Conservation (phyloP, 768 basidiomycete genomes). For the Pleurotus tuoliensis region DNA sequence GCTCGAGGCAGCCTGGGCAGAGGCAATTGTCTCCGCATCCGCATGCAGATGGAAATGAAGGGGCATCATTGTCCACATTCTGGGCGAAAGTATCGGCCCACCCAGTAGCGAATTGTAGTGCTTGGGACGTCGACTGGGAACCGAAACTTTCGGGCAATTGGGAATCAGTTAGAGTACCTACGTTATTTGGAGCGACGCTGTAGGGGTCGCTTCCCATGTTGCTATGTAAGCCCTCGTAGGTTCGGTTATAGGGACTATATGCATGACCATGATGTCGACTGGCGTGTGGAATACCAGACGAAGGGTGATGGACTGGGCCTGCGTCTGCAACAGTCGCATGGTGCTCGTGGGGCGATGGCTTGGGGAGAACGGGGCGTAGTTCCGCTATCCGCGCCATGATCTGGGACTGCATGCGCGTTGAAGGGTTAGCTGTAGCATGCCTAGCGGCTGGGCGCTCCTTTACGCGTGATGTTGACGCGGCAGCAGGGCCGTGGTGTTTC, state of each 20-base stretch:
- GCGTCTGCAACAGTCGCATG: slow-evolving; percentile 19
- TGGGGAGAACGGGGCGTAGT: slow-evolving; percentile 68
- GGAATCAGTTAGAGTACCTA: slow-evolving; percentile 20
- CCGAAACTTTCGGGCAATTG: slow-evolving; percentile 25
- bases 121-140: slow-evolving; percentile 20
- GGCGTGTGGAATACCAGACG: slow-evolving; percentile 35
- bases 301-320: slow-evolving; percentile 45
- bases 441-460: slow-evolving; percentile 10
- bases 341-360: slow-evolving; percentile 29
- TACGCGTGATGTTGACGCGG: slow-evolving; percentile 14
- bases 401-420: slow-evolving; percentile 35
- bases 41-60: slow-evolving; percentile 46
- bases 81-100: slow-evolving; percentile 1
- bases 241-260: slow-evolving; percentile 68
- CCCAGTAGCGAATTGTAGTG: slow-evolving; percentile 11
- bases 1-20: slow-evolving; percentile 63
- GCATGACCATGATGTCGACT: slow-evolving; percentile 44
- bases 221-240: slow-evolving; percentile 50
- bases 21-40: slow-evolving; percentile 60
- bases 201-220: background rate
- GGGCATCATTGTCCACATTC: slow-evolving; percentile 2
- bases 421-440: slow-evolving; percentile 9
- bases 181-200: slow-evolving; percentile 16
- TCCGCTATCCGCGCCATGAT: slow-evolving; percentile 60
- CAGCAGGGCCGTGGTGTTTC: background rate